Base-by-base conservation (phyloP, 164 flowering plant species). In the Macadamia tetraphylla region DNA sequence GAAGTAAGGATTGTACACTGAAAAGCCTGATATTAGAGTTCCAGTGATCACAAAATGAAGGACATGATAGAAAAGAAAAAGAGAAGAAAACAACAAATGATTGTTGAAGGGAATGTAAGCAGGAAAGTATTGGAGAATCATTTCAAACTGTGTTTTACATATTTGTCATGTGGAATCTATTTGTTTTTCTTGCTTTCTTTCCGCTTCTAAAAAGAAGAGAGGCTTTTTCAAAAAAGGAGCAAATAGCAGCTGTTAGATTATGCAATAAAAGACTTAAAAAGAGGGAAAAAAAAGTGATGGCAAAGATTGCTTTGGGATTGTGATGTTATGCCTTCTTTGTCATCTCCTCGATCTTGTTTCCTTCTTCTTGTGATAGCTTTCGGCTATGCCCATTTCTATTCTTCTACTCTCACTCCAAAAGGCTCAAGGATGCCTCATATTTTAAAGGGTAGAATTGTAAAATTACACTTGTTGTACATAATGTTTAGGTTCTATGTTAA, bases 251-350 rank as follows among this genome's bases (percentile, higher is more conserved):
- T n/a, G 57, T 53, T 49, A 53, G 57, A 53, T n/a, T 1, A 53
- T 53, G 57, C 57, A 53, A 53, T 53, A 53, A 53, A 53, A 23
- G 57, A 53, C 17, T 14, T 3, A 17, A 53, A 49, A 8, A 49
- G 53, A 49, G 53, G 1, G 8, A 10, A 14, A 15, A 53, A 53
- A 17, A 53, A 14, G 57, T 13, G 57, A 12, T 14, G 18, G 57
- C 13, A 53, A 53, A 53, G 57, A 53, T 53, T 53, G 57, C 57
- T 53, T 53, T n/a, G 57, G 57, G 57, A 53, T 53, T 53, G 57
- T 53, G 57, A 53, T 53, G 18, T 53, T 12, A 15, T 53, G 57
- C 57, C 57, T 53, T 53, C 57, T 53, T 53, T 53, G 57, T 53
- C 57, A 53, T 53, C 6, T 53, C 57, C 57, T 53, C 18, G n/a